Conservation (phyloP, 257 asterid genomes). For the Leptodermis oblonga region DNA sequence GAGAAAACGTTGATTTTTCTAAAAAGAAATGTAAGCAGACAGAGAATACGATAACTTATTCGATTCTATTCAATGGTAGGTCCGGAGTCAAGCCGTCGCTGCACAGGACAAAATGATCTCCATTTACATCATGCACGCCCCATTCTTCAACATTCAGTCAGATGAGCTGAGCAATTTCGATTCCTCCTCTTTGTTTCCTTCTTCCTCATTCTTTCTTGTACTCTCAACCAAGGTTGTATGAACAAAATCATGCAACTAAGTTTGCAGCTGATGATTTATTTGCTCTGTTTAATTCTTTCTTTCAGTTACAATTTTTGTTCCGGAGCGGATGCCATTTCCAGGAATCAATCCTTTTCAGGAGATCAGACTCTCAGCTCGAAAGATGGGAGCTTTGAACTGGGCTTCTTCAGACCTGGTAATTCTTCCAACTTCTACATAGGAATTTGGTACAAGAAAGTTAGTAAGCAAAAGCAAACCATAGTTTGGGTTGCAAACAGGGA, state of each 20-base stretch:
- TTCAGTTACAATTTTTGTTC: constrained; percentile 9
- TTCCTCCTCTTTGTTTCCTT: too few relatives aligned
- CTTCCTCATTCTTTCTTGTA: too few relatives aligned
- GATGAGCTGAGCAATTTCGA: too few relatives aligned
- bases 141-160: neutral
- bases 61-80: too few relatives aligned
- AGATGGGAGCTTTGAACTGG: constrained; percentile 30
- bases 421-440: constrained; percentile 31
- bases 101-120: neutral
- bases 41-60: too few relatives aligned
- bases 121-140: neutral
- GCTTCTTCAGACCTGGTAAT: constrained; percentile 36
- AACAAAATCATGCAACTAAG: neutral
- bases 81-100: too few relatives aligned
- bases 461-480: constrained; percentile 21
- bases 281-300: constrained; percentile 16
- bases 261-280: constrained; percentile 7
- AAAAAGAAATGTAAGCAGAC: too few relatives aligned
- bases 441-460: constrained; percentile 33
- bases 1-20: too few relatives aligned
- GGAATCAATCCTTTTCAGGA: constrained; percentile 35
- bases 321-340: constrained; percentile 36
- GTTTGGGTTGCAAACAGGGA: constrained; percentile 43
- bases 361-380: constrained; percentile 30
- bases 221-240: neutral